A percentile compares a stretch with the other conserved stretches of the same genome.
These are phyloP conservation scores for Quercus glauca DNA, from an alignment of 306 rosid species.

Conservation along the genomic window DNA sequence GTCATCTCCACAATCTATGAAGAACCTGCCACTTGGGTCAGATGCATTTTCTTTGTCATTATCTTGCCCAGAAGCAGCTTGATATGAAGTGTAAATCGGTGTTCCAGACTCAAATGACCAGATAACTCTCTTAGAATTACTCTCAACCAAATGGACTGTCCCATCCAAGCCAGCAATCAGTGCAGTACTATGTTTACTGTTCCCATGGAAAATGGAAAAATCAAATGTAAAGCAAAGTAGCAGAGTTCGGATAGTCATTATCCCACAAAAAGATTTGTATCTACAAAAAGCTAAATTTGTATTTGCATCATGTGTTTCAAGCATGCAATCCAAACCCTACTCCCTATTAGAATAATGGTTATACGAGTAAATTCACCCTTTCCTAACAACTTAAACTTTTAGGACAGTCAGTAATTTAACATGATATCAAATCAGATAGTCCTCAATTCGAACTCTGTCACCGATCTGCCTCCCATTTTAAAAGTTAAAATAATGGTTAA, in stretches of 20 bases:
- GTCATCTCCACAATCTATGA: constrained; percentile 72
- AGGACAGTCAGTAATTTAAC: too few relatives aligned
- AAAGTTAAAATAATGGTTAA: too few relatives aligned
- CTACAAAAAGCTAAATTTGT: neutral
- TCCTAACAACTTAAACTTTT: too few relatives aligned
- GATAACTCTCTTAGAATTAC: constrained; percentile 39
- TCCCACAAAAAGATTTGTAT: neutral
- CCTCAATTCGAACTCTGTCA: too few relatives aligned
- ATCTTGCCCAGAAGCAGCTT: constrained; percentile 34
- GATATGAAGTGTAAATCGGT: constrained; percentile 57
- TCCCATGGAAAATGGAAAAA: constrained; percentile 14
- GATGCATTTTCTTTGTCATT: constrained; percentile 39
- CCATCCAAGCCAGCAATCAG: constrained; percentile 63
- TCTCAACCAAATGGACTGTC: constrained; percentile 56
- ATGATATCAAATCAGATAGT: too few relatives aligned
- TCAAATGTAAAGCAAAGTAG: neutral
- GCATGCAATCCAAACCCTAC: too few relatives aligned
- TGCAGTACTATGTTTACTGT: constrained; percentile 39
- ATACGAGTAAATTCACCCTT: too few relatives aligned
- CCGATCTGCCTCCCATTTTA: too few relatives aligned
- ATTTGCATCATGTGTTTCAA: too few relatives aligned
- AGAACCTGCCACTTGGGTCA: constrained; percentile 24
- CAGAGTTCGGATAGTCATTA: neutral
- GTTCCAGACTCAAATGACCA: constrained; percentile 74
- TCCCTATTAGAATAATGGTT: too few relatives aligned